Conservation (phyloP, 345 rosid genomes). For the Trapa incisa region DNA sequence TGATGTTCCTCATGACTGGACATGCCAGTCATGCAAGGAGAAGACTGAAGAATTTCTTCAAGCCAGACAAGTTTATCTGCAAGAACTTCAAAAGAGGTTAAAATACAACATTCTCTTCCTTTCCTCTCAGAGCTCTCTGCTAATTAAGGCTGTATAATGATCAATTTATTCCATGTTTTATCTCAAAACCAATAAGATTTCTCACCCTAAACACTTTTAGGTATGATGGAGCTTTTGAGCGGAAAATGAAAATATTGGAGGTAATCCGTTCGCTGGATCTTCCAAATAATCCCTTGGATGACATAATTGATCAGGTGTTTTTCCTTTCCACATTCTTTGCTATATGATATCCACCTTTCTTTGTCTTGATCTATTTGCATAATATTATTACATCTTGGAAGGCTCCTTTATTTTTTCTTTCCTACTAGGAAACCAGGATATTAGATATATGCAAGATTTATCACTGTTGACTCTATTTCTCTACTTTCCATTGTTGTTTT, state of each 20-base stretch:
- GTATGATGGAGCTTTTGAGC: slow-evolving; percentile 76
- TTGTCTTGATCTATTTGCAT: background rate
- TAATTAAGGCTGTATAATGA: background rate
- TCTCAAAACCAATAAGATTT: background rate
- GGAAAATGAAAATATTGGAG: slow-evolving; percentile 79
- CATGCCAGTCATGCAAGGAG: slow-evolving; percentile 89
- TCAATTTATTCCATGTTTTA: background rate
- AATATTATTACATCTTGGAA: background rate
- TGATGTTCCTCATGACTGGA: slow-evolving; percentile 62
- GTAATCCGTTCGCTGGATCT: slow-evolving; percentile 87
- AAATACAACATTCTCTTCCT: slow-evolving; percentile 10
- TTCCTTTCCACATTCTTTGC: background rate
- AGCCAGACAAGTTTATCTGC: slow-evolving; percentile 50
- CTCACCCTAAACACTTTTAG: slow-evolving; percentile 16
- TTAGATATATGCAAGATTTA: background rate
- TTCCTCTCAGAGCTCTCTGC: background rate
- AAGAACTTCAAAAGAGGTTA: slow-evolving; percentile 67
- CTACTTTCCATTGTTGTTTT: background rate
- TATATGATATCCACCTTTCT: background rate
- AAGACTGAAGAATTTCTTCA: slow-evolving; percentile 90
- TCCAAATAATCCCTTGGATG: slow-evolving; percentile 98
- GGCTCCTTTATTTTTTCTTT: background rate
- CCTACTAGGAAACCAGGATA: background rate
- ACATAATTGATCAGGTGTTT: slow-evolving; percentile 83
- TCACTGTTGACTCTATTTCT: background rate